phyloP scores from a whole-genome alignment of 129 eudicot genomes.

The Lactuca saligna region DNA sequence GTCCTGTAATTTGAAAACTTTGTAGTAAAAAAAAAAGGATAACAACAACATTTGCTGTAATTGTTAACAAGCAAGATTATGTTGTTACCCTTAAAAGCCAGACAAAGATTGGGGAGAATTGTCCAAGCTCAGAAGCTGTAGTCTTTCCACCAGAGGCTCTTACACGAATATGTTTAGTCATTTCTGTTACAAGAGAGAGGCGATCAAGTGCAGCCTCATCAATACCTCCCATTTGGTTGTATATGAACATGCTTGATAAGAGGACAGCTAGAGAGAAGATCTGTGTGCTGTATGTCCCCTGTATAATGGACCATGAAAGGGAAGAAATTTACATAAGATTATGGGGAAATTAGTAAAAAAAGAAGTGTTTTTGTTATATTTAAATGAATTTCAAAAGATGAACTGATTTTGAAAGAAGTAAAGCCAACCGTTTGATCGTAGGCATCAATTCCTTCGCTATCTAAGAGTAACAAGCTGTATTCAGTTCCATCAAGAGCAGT shows the following conservation, averaged over 20 bases:
- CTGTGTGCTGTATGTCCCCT: slow-evolving; percentile 98
- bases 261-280: slow-evolving; percentile 96
- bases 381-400: slow-evolving; percentile 1
- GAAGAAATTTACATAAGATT: neutral
- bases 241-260: slow-evolving; percentile 96
- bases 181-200: slow-evolving; percentile 96
- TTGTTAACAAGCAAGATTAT: slow-evolving; percentile 3
- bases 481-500: slow-evolving; percentile 97
- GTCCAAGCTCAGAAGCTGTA: slow-evolving; percentile 92
- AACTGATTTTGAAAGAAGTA: slow-evolving; percentile 10
- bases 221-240: slow-evolving; percentile 99
- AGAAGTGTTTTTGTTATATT: neutral
- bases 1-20: slow-evolving; percentile 54
- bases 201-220: slow-evolving; percentile 99
- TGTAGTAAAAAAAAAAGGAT: neutral
- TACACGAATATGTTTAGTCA: slow-evolving; percentile 98
- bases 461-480: slow-evolving; percentile 85
- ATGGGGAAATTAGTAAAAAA: neutral
- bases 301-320: slow-evolving; percentile 27
- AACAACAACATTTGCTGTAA: slow-evolving; percentile 4
- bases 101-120: slow-evolving; percentile 98
- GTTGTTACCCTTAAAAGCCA: slow-evolving; percentile 92
- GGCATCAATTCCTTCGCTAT: slow-evolving; percentile 98
- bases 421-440: slow-evolving; percentile 95
- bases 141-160: slow-evolving; percentile 90